Percentiles rank a stretch among this genome's conserved stretches.
These are phyloP conservation scores for Gypsophila paniculata DNA, from an alignment of 179 eudicot genomes.

Conservation along the genomic window DNA sequence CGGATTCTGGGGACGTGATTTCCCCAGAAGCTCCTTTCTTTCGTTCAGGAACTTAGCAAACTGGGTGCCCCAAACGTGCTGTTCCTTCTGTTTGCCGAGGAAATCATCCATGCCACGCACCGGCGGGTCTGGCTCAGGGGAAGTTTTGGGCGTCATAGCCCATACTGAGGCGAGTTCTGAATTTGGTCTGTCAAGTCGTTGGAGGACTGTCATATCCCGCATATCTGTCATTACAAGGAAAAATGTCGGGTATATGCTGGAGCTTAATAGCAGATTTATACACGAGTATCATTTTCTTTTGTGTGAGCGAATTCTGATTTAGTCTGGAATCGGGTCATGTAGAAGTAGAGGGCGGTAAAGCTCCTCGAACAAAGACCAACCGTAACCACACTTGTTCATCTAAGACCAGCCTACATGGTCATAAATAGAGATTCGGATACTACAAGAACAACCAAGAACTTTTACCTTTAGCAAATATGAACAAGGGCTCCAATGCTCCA, in stretches of 20 bases:
- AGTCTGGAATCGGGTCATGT: background rate
- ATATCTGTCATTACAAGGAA: conserved; percentile 38
- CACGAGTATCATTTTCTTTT: too few species aligned
- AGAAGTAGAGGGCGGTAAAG: too few species aligned
- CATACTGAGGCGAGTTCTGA: conserved; percentile 66
- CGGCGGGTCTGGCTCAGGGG: conserved; percentile 55
- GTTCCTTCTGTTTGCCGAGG: conserved; percentile 30
- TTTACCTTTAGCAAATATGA: conserved; percentile 65
- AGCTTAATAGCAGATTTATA: too few species aligned
- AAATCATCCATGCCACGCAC: conserved; percentile 30
- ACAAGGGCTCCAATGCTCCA: conserved; percentile 68
- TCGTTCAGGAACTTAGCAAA: conserved; percentile 78
- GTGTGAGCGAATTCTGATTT: background rate
- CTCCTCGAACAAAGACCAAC: too few species aligned
- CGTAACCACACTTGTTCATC: too few species aligned
- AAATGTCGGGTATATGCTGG: background rate
- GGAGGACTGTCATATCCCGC: conserved; percentile 47
- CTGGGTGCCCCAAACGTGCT: conserved; percentile 68
- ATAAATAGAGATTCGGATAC: too few species aligned
- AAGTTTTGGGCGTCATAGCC: conserved; percentile 79
- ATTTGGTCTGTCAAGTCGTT: conserved; percentile 66
- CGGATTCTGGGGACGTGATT: conserved; percentile 35
- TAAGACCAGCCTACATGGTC: too few species aligned
- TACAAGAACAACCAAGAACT: background rate
- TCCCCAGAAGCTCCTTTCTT: conserved; percentile 38